Conservation (phyloP, 805 yeast species). For the Lipomyces japonicus region DNA sequence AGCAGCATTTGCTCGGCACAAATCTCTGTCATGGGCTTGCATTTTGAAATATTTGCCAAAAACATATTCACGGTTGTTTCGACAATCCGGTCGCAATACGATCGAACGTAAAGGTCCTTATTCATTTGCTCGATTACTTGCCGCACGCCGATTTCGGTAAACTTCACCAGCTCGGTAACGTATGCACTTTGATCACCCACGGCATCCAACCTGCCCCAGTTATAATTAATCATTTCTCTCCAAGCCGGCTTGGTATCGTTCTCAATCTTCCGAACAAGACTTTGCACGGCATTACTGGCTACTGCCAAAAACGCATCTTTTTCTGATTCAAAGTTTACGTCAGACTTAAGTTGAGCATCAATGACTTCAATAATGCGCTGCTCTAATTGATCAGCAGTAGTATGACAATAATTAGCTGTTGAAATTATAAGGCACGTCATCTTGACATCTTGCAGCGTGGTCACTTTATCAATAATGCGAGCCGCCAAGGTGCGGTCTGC, state of each 20-base stretch:
- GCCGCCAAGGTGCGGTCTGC: constrained; percentile 45
- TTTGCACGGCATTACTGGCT: constrained; percentile 54
- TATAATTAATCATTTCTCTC: constrained; percentile 75
- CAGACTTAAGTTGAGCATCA: constrained; percentile 43
- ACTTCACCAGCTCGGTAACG: constrained; percentile 52
- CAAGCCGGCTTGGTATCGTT: constrained; percentile 65
- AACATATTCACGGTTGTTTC: constrained; percentile 60
- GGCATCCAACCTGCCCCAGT: constrained; percentile 64
- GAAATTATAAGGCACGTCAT: constrained; percentile 70
- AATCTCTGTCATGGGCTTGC: constrained; percentile 66
- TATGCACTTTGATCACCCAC: constrained; percentile 73
- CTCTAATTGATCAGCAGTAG: constrained; percentile 73
- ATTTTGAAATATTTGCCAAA: constrained; percentile 52
- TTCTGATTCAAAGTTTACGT: constrained; percentile 50
- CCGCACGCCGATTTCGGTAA: constrained; percentile 41
- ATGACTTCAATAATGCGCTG: constrained; percentile 50
- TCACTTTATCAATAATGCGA: constrained; percentile 32
- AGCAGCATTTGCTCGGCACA: constrained; percentile 76
- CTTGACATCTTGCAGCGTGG: constrained; percentile 56
- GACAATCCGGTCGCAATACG: constrained; percentile 69
- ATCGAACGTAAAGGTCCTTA: constrained; percentile 66
- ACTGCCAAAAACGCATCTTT: constrained; percentile 55
- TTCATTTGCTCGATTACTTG: constrained; percentile 20
- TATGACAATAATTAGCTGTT: constrained; percentile 84
- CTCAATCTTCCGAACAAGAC: constrained; percentile 56